phyloP scores from a whole-genome alignment of 495 filamentous ascomycete species.

The Aeminium ludgeri region DNA sequence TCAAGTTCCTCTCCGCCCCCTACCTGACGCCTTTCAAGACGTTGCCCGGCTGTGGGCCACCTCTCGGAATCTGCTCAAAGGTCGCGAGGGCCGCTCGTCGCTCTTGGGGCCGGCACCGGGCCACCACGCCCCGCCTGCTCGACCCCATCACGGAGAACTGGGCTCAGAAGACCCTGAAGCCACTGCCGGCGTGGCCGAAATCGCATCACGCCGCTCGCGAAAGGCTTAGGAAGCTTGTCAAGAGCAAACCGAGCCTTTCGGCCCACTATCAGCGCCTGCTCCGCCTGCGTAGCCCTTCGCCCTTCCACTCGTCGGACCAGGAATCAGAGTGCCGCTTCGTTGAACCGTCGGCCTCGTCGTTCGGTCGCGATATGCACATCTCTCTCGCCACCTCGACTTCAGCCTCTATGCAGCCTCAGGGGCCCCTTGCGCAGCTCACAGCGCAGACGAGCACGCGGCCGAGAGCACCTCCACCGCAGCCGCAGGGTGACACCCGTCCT shows the following conservation, averaged over 20 bases:
- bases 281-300: conserved; percentile 56
- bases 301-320: conserved; percentile 41
- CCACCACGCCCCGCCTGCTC: conserved; percentile 2
- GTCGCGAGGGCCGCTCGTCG: conserved; percentile 72
- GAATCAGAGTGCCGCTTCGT: conserved; percentile 15
- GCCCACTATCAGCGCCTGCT: conserved; percentile 55
- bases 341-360: conserved; percentile 25
- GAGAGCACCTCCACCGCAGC: too few relatives aligned
- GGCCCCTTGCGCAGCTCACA: conserved; percentile 50
- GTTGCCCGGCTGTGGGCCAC: conserved; percentile 70
- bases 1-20: conserved; percentile 75
- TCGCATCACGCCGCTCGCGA: conserved; percentile 64
- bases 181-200: conserved; percentile 50
- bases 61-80: conserved; percentile 73
- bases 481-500: conserved; percentile 4
- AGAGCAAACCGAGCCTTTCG: conserved; percentile 49
- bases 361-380: conserved; percentile 67
- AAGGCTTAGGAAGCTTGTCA: conserved; percentile 70
- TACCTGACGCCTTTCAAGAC: conserved; percentile 87
- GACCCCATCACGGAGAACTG: conserved; percentile 10
- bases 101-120: conserved; percentile 45
- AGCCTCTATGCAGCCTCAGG: conserved; percentile 57
- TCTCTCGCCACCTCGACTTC: conserved; percentile 70
- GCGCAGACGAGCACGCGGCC: conserved; percentile 21
- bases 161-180: conserved; percentile 27